Conservation (phyloP, 768 basidiomycete species). For the Tephrocybe sp. region DNA sequence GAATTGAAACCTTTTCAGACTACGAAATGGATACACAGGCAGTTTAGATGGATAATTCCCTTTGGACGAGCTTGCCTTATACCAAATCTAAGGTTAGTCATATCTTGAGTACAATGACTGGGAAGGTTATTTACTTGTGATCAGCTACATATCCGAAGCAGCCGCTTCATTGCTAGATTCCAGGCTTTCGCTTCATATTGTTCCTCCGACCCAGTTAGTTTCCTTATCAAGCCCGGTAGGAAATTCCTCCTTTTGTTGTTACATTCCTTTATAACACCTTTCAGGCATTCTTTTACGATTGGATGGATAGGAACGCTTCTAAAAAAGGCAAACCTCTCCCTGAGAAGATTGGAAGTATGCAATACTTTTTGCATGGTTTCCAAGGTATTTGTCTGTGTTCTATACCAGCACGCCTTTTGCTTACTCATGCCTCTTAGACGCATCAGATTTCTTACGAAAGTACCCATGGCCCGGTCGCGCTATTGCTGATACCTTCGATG, state of each 20-base stretch:
- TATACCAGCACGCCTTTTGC: background rate
- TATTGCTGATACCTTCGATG: constrained; percentile 83
- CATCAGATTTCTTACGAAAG: constrained; percentile 81
- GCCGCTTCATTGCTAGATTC: constrained; percentile 83
- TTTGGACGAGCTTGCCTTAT: constrained; percentile 89
- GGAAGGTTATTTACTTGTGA: background rate
- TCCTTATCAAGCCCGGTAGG: constrained; percentile 73
- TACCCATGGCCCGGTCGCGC: constrained; percentile 88
- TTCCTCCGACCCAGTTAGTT: constrained; percentile 83
- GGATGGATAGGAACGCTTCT: constrained; percentile 77
- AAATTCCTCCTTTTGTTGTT: constrained; percentile 8
- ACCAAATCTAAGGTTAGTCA: constrained; percentile 73
- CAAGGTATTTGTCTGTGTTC: constrained; percentile 43
- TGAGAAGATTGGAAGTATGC: constrained; percentile 90
- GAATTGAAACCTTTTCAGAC: constrained; percentile 43
- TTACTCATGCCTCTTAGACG: constrained; percentile 44
- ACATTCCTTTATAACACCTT: background rate
- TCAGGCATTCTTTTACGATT: constrained; percentile 90
- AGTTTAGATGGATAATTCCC: constrained; percentile 86
- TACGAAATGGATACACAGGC: constrained; percentile 86
- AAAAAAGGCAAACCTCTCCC: constrained; percentile 84
- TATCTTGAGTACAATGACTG: background rate
- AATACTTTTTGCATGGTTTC: constrained; percentile 83
- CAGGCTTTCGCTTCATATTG: constrained; percentile 72
- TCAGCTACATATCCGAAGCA: constrained; percentile 84